These are phyloP conservation scores for Nematodospora valgi DNA, from an alignment of 805 yeast genomes.

Conservation along the genomic window DNA sequence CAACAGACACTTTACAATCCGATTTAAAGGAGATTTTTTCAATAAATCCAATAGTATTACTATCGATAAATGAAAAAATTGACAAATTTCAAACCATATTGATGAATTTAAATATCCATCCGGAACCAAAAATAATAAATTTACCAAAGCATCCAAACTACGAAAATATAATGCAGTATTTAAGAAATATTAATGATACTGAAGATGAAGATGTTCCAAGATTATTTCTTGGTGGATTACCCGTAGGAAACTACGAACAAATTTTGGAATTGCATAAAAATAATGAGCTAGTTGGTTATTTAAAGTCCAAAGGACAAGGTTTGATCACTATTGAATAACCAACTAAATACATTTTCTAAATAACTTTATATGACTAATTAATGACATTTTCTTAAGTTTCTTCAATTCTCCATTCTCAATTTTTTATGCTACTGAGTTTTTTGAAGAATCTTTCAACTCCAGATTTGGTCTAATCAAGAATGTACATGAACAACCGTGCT, in stretches of 20 bases:
- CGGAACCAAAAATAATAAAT: conserved; percentile 31
- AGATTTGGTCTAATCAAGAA: too few species aligned
- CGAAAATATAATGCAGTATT: conserved; percentile 20
- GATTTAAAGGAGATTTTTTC: conserved; percentile 30
- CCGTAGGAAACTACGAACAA: conserved; percentile 25
- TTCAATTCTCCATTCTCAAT: too few species aligned
- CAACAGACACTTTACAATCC: neutral
- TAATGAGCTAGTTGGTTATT: conserved; percentile 19
- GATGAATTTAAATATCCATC: conserved; percentile 22
- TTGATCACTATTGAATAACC: conserved; percentile 18
- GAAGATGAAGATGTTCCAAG: conserved; percentile 23
- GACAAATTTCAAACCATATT: conserved; percentile 16
- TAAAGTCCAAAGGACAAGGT: conserved; percentile 26
- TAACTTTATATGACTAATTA: too few species aligned
- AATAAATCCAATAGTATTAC: conserved; percentile 25
- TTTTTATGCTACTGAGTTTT: too few species aligned
- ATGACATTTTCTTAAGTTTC: too few species aligned
- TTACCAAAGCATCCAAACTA: conserved; percentile 31
- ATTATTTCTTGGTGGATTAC: conserved; percentile 31
- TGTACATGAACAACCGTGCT: too few species aligned
- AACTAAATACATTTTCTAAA: conserved; percentile 2
- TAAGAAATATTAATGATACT: conserved; percentile 14
- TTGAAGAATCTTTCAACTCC: too few species aligned
- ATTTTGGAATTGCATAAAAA: conserved; percentile 18
- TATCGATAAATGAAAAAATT: conserved; percentile 18